These are phyloP conservation scores for Pichia sp. DNA, from an alignment of 1,139 yeast genomes.

Conservation along the genomic window DNA sequence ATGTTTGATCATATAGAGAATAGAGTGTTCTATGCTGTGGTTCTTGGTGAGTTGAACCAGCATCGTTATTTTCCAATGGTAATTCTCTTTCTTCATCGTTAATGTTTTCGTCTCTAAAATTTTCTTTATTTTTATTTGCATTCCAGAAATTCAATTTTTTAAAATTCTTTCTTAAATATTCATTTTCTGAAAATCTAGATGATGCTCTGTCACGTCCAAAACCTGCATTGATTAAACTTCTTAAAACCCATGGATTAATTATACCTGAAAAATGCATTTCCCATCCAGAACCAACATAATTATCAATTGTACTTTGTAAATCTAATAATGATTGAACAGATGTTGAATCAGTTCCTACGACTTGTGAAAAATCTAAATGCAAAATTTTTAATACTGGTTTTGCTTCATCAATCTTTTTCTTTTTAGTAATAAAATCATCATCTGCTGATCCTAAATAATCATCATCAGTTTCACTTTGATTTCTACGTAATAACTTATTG, in stretches of 20 bases:
- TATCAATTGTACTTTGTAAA: slow-evolving; percentile 62
- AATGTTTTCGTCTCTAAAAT: slow-evolving; percentile 11
- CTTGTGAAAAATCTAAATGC: slow-evolving; percentile 76
- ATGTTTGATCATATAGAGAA: slow-evolving; percentile 1
- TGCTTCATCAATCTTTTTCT: slow-evolving; percentile 25
- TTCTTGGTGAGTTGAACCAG: neutral
- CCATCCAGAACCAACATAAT: slow-evolving; percentile 74
- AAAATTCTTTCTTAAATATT: neutral
- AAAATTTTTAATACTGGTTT: slow-evolving; percentile 60
- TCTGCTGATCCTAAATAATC: neutral
- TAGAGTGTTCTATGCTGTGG: no score
- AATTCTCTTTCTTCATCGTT: slow-evolving; percentile 9
- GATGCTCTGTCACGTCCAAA: slow-evolving; percentile 46
- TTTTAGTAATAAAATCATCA: neutral
- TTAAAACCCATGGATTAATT: slow-evolving; percentile 77
- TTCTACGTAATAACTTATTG: no score
- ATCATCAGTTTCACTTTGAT: no score
- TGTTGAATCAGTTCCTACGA: slow-evolving; percentile 71
- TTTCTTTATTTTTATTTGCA: slow-evolving; percentile 12
- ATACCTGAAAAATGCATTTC: slow-evolving; percentile 88
- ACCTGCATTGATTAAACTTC: slow-evolving; percentile 69
- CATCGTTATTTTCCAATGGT: neutral
- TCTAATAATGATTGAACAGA: slow-evolving; percentile 75
- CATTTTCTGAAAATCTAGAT: neutral
- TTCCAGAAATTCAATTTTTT: neutral